phyloP scores from a whole-genome alignment of 208 protist genomes.

The Trypanosoma scelopori region DNA sequence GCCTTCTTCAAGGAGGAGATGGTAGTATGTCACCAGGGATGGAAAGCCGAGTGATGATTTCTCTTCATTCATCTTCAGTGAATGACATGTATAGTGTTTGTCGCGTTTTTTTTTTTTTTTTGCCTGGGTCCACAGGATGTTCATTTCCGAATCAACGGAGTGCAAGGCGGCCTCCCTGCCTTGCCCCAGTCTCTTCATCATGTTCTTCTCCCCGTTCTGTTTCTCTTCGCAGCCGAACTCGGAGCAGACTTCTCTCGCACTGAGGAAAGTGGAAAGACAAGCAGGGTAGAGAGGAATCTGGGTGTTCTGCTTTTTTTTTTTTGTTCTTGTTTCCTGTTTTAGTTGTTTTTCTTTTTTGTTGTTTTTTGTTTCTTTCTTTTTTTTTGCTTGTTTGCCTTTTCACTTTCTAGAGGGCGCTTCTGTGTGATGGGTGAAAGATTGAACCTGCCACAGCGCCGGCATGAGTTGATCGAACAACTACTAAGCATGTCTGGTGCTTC shows the following conservation, averaged over 20 bases:
- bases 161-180: too few relatives aligned
- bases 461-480: slow-evolving; percentile 56
- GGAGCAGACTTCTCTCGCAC: background rate
- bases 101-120: background rate
- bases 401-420: background rate
- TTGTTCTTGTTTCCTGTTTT: slow-evolving; percentile 3
- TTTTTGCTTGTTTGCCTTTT: slow-evolving; percentile 13
- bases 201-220: too few relatives aligned
- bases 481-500: slow-evolving; percentile 43
- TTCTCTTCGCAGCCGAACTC: too few relatives aligned
- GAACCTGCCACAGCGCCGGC: slow-evolving; percentile 31
- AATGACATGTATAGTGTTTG: background rate
- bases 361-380: slow-evolving; percentile 7
- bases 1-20: slow-evolving; percentile 38
- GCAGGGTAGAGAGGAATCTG: background rate
- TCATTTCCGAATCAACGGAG: too few relatives aligned
- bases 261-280: too few relatives aligned
- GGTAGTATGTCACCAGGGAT: slow-evolving; percentile 26
- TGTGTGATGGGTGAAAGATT: background rate
- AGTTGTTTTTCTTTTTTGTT: slow-evolving; percentile 13
- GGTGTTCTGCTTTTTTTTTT: slow-evolving; percentile 6
- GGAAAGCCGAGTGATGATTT: slow-evolving; percentile 20
- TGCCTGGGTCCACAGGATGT: too few relatives aligned
- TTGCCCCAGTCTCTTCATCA: too few relatives aligned
- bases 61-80: slow-evolving; percentile 14